phyloP scores from a whole-genome alignment of 768 basidiomycete species.

The Stropharia rugosoannulata region DNA sequence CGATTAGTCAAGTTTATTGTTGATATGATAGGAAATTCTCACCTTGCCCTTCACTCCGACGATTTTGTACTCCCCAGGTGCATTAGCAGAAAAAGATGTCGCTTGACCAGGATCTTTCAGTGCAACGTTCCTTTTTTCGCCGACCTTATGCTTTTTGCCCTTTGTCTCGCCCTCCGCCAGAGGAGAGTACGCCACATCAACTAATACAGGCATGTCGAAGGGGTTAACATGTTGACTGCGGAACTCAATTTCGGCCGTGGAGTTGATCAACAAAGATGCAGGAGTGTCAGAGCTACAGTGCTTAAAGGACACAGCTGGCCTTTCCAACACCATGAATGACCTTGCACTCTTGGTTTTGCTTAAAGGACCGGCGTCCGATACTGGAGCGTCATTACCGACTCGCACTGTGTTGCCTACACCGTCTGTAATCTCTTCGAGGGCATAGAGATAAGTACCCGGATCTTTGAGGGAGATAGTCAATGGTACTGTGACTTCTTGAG shows the following conservation, averaged over 20 bases:
- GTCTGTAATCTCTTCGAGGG: constrained; percentile 82
- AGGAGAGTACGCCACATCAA: constrained; percentile 64
- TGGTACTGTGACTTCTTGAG: constrained; percentile 67
- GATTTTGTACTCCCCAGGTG: constrained; percentile 80
- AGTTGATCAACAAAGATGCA: constrained; percentile 68
- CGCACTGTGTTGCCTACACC: constrained; percentile 74
- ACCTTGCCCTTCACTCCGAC: constrained; percentile 70
- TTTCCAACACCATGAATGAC: constrained; percentile 67
- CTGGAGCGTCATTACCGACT: constrained; percentile 33
- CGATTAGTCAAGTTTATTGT: neutral
- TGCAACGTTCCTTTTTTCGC: constrained; percentile 57
- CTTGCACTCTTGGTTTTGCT: constrained; percentile 50
- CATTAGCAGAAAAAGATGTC: constrained; percentile 46
- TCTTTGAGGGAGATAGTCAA: constrained; percentile 61
- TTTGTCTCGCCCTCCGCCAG: constrained; percentile 32
- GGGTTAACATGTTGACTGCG: constrained; percentile 51
- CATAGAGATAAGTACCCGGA: constrained; percentile 69
- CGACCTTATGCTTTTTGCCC: constrained; percentile 50
- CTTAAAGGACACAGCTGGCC: constrained; percentile 71
- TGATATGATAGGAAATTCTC: neutral
- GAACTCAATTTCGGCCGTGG: constrained; percentile 57
- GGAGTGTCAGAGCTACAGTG: constrained; percentile 73
- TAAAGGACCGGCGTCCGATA: constrained; percentile 19
- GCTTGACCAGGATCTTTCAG: constrained; percentile 44
- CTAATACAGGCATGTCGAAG: constrained; percentile 69